These are phyloP conservation scores for Tremella yokohamensis DNA, from an alignment of 768 basidiomycete genomes.

Conservation along the genomic window DNA sequence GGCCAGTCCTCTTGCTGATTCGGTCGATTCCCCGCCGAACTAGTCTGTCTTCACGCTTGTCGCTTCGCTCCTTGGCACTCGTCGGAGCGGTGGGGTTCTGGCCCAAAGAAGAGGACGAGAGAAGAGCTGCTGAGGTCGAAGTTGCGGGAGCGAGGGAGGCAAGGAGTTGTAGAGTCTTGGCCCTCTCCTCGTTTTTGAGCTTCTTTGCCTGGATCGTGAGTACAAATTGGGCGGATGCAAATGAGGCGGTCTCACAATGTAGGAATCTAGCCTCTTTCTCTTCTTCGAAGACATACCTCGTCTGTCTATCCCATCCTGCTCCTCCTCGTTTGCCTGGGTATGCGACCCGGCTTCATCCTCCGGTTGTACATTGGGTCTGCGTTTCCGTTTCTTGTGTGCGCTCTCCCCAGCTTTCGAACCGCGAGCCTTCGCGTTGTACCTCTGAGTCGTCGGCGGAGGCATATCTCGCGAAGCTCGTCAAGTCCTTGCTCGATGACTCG, in stretches of 20 bases:
- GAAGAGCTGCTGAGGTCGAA: conserved; percentile 29
- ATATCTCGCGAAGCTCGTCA: conserved; percentile 5
- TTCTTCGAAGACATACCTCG: conserved; percentile 56
- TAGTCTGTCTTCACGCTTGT: conserved; percentile 39
- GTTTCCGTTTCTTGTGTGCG: conserved; percentile 63
- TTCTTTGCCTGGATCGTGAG: conserved; percentile 42
- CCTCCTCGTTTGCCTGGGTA: conserved; percentile 29
- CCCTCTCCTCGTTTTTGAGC: conserved; percentile 43
- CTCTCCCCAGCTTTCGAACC: conserved; percentile 60
- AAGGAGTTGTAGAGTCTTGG: conserved; percentile 42
- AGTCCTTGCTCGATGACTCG: neutral
- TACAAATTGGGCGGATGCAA: neutral
- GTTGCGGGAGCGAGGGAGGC: conserved; percentile 35
- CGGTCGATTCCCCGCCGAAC: conserved; percentile 46
- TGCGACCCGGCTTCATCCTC: conserved; percentile 28
- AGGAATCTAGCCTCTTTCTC: conserved; percentile 83
- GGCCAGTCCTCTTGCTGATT: conserved; percentile 16
- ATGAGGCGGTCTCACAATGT: conserved; percentile 61
- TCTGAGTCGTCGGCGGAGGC: conserved; percentile 42
- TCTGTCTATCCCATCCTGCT: conserved; percentile 4
- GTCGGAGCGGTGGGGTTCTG: conserved; percentile 43
- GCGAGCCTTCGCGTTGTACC: conserved; percentile 66
- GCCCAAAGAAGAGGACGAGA: conserved; percentile 43
- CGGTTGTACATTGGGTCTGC: conserved; percentile 16
- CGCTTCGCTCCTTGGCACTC: conserved; percentile 39